Conservation (phyloP, 1,284 basidiomycete species). For the Boletus holoroseus region DNA sequence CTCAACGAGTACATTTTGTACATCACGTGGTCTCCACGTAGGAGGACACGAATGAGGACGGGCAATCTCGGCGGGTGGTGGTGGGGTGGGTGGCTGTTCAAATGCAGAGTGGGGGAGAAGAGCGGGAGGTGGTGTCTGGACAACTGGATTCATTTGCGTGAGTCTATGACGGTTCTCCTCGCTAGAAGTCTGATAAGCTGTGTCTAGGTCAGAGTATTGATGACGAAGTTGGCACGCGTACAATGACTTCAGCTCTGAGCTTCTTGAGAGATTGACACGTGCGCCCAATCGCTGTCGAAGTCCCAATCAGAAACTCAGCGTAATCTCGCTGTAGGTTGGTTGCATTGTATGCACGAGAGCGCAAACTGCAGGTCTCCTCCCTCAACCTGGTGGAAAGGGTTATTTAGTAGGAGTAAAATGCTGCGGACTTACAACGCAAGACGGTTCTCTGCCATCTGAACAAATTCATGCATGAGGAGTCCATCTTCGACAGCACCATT, state of each 20-base stretch:
- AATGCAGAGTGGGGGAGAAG: not conserved
- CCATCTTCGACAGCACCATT: slow-evolving; percentile 2
- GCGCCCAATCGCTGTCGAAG: slow-evolving; percentile 4
- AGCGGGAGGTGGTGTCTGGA: too few species aligned
- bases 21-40: accelerated
- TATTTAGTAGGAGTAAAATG: too few species aligned
- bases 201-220: not conserved
- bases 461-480: not conserved
- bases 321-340: slow-evolving; percentile 4
- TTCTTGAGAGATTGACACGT: slow-evolving; percentile 2
- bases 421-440: not conserved
- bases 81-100: too few species aligned
- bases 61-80: not conserved
- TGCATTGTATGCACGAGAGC: not conserved
- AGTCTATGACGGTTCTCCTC: not conserved
- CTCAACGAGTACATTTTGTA: accelerated
- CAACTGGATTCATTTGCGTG: not conserved
- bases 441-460: not conserved
- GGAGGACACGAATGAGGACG: slow-evolving; percentile 1
- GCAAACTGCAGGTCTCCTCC: not conserved
- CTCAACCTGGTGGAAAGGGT: not conserved
- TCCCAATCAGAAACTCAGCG: slow-evolving; percentile 1
- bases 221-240: not conserved
- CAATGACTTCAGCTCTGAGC: slow-evolving; percentile 9
- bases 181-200: not conserved